Percentiles rank a stretch among this genome's conserved stretches.
Evolutionary conservation across 805 yeast species (phyloP).

Genomic region (Starmera quercuum): DNA sequence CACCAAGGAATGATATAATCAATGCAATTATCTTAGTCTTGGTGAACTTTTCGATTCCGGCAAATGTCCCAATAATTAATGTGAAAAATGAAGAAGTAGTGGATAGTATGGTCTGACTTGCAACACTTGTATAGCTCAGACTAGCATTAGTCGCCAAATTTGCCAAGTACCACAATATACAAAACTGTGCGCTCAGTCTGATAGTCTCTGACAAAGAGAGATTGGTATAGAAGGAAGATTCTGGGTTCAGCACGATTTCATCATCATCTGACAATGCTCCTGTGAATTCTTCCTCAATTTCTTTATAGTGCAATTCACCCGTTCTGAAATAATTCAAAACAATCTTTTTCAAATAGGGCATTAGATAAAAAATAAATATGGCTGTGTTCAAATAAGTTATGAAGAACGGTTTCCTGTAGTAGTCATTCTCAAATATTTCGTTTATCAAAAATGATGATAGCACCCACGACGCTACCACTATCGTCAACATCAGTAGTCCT

Average conservation of each 20-base stretch:
- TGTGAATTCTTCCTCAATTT: conserved; percentile 14
- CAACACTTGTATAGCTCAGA: conserved; percentile 82
- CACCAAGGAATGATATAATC: conserved; percentile 67
- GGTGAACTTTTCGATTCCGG: conserved; percentile 64
- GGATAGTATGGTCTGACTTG: conserved; percentile 87
- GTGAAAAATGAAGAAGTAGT: conserved; percentile 94
- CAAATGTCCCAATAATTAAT: conserved; percentile 66
- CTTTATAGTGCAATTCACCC: conserved; percentile 19
- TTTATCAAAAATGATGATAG: conserved; percentile 80
- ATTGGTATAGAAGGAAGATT: conserved; percentile 15
- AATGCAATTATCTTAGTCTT: conserved; percentile 62
- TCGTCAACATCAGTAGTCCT: conserved; percentile 64
- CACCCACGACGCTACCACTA: conserved; percentile 88
- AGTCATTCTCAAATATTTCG: conserved; percentile 58
- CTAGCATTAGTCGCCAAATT: conserved; percentile 87
- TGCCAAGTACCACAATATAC: conserved; percentile 84
- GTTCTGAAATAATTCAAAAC: conserved; percentile 19
- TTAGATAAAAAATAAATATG: conserved; percentile 69
- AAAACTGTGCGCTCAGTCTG: conserved; percentile 68
- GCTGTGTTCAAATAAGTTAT: conserved; percentile 90
- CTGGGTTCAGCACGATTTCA: conserved; percentile 16
- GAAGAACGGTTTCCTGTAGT: conserved; percentile 82
- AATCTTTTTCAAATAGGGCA: conserved; percentile 41
- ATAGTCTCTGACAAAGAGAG: conserved; percentile 58
- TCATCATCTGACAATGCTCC: conserved; percentile 16